Conservation (phyloP, 495 filamentous ascomycete genomes). For the Aspergillus taichungensis region DNA sequence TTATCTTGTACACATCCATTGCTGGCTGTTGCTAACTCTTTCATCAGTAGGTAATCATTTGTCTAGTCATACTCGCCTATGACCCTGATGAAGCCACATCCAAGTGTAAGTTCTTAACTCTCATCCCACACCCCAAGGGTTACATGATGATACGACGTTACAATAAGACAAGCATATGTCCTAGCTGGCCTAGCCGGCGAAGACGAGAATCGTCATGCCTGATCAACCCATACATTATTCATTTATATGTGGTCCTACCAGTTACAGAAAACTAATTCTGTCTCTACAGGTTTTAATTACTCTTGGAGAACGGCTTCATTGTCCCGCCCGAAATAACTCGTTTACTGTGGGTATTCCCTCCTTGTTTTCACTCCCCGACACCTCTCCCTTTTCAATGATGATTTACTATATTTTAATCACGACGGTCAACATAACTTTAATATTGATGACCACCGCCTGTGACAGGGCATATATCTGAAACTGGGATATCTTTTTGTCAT, state of each 20-base stretch:
- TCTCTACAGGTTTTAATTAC: not conserved
- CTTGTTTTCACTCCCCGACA: slow-evolving; percentile 1
- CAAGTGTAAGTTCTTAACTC: slow-evolving; percentile 25
- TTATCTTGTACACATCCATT: no score
- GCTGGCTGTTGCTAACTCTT: slow-evolving; percentile 14
- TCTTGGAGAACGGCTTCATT: not conserved
- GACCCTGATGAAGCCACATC: not conserved
- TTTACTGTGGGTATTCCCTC: slow-evolving; percentile 16
- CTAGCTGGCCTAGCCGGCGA: slow-evolving; percentile 37
- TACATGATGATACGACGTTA: slow-evolving; percentile 44
- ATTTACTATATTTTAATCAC: slow-evolving; percentile 71
- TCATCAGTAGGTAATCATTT: not conserved
- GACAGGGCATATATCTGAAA: slow-evolving; percentile 73
- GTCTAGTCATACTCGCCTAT: not conserved
- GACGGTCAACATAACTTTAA: slow-evolving; percentile 90
- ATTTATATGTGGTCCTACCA: no score
- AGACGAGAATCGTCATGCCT: slow-evolving; percentile 45
- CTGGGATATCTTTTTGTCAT: slow-evolving; percentile 1
- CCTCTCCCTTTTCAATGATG: slow-evolving; percentile 53
- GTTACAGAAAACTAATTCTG: not conserved
- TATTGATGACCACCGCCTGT: slow-evolving; percentile 87
- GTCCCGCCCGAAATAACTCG: not conserved
- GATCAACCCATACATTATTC: slow-evolving; percentile 22
- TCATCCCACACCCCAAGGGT: slow-evolving; percentile 6
- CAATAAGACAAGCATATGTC: slow-evolving; percentile 56